Conservation (phyloP, 2,329 filamentous ascomycete genomes). For the Amesomyces nigricolor region DNA sequence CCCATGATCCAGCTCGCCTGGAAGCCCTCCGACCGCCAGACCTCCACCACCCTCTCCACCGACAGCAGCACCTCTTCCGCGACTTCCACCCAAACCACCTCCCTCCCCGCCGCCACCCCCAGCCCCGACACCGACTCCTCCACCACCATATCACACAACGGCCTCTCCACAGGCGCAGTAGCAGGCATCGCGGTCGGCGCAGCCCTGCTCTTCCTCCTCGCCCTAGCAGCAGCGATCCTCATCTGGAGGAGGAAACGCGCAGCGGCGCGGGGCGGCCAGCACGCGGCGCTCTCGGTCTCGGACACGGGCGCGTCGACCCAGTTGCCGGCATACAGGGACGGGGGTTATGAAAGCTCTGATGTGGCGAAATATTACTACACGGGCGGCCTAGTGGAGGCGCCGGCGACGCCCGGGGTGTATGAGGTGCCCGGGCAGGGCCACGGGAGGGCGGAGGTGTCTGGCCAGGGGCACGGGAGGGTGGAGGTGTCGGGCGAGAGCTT, state of each 20-base stretch:
- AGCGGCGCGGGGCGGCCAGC: neutral
- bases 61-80: neutral
- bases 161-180: slow-evolving; percentile 15
- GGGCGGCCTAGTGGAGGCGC: neutral
- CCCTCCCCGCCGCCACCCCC: neutral
- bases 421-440: too few species aligned
- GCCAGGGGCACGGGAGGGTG: neutral
- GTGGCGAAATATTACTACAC: neutral
- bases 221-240: slow-evolving; percentile 9
- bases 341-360: too few species aligned
- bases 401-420: neutral
- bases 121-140: neutral
- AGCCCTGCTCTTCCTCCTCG: slow-evolving; percentile 7
- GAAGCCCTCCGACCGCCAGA: slow-evolving; percentile 14
- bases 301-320: neutral
- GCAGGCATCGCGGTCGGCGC: slow-evolving; percentile 20
- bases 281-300: neutral
- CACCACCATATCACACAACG: neutral
- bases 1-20: slow-evolving; percentile 25
- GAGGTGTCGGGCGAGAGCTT: neutral
- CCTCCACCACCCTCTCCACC: neutral
- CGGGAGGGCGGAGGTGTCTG: too few species aligned
- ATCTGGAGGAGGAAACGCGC: slow-evolving; percentile 10
- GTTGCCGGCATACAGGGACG: neutral
- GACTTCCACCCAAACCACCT: neutral